Evolutionary conservation across 495 filamentous ascomycete genomes (phyloP).

Genomic region (Bacidia gigantensis): DNA sequence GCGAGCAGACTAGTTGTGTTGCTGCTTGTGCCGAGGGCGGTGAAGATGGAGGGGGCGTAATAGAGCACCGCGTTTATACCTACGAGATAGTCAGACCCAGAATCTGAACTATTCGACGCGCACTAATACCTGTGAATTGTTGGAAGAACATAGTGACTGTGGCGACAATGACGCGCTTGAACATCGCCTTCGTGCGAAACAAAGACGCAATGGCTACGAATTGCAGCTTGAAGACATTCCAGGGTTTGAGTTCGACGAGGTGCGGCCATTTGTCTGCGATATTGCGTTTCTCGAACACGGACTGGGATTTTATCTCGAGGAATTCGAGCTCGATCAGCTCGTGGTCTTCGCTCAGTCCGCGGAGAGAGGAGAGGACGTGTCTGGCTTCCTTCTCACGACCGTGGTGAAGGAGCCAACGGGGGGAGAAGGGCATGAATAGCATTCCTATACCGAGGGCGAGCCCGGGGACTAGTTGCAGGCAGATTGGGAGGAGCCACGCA

Average conservation of each 20-base stretch:
- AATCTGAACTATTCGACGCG: constrained; percentile 16
- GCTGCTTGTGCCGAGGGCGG: constrained; percentile 31
- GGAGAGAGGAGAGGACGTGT: constrained; percentile 51
- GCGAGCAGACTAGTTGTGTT: constrained; percentile 36
- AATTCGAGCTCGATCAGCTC: constrained; percentile 62
- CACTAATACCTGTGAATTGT: constrained; percentile 34
- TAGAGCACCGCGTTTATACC: constrained; percentile 16
- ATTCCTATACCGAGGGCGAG: constrained; percentile 35
- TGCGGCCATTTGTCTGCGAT: constrained; percentile 57
- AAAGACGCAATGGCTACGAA: constrained; percentile 59
- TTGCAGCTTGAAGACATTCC: constrained; percentile 53
- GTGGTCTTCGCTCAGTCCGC: constrained; percentile 43
- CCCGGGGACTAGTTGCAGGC: constrained; percentile 42
- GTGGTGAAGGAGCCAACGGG: constrained; percentile 45
- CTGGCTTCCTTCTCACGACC: constrained; percentile 31
- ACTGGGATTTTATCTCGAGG: constrained; percentile 69
- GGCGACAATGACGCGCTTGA: constrained; percentile 53
- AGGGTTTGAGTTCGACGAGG: constrained; percentile 42
- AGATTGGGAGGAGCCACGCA: constrained; percentile 55
- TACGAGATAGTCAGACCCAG: not conserved
- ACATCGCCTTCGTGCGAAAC: constrained; percentile 61
- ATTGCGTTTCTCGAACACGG: constrained; percentile 64
- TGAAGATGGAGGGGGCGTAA: constrained; percentile 39
- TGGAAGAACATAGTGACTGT: constrained; percentile 39
- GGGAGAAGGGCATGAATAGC: constrained; percentile 39